Percentiles rank a stretch among this genome's conserved stretches.
Evolutionary conservation across 2,329 filamentous ascomycete species (phyloP).

Genomic region (Rutstroemia sp.): DNA sequence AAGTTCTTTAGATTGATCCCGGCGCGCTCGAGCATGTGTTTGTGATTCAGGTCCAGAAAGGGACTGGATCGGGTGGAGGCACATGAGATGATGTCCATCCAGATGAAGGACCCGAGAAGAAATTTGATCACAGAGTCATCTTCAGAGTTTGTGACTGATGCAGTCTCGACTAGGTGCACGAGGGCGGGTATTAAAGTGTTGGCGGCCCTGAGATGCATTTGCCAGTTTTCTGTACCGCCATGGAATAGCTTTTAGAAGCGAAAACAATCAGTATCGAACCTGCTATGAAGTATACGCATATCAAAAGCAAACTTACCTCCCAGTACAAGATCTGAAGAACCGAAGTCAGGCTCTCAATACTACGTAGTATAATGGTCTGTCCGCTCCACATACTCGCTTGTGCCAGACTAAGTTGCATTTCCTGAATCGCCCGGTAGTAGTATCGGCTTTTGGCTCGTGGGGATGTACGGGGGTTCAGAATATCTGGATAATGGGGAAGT

Average conservation of each 20-base stretch:
- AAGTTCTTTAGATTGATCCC: neutral
- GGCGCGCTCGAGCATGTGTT: neutral
- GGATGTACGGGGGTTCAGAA: neutral
- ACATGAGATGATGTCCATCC: neutral
- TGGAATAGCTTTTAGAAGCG: neutral
- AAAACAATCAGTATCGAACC: neutral
- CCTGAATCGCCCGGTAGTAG: neutral
- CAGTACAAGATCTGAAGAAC: neutral
- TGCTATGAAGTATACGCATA: neutral
- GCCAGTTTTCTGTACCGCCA: neutral
- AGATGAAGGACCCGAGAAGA: neutral
- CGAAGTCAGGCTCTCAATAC: neutral
- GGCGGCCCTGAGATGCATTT: neutral
- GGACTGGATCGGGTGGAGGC: neutral
- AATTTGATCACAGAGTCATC: neutral
- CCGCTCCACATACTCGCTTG: neutral
- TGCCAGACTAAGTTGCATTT: neutral
- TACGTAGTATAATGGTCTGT: neutral
- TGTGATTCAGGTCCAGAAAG: neutral
- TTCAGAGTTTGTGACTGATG: neutral
- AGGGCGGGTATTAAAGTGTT: neutral
- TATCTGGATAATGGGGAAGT: neutral
- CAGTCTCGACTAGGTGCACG: neutral
- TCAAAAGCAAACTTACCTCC: neutral
- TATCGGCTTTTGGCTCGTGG: neutral